These are phyloP conservation scores for Maudiozyma bulderi DNA, from an alignment of 805 yeast genomes.

Conservation along the genomic window DNA sequence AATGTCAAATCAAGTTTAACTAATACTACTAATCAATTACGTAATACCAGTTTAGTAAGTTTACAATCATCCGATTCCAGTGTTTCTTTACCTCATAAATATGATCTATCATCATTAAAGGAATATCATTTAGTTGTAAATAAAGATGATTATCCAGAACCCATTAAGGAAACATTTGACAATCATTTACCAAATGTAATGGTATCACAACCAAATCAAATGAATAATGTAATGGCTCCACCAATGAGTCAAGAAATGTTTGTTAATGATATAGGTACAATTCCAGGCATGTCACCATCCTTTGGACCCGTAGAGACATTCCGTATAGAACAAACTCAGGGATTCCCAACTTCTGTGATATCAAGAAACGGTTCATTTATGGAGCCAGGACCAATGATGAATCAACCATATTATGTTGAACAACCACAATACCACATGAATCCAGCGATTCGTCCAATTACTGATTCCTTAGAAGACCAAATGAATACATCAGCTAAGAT, in stretches of 20 bases:
- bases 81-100: conserved; percentile 6
- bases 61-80: conserved; percentile 9
- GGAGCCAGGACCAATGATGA: neutral
- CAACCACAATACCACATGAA: conserved; percentile 9
- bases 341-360: neutral
- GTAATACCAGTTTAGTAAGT: conserved; percentile 4
- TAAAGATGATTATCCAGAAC: conserved; percentile 10
- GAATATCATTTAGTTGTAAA: conserved; percentile 8
- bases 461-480: conserved; percentile 24
- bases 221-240: conserved; percentile 7
- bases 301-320: conserved; percentile 1
- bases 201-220: conserved; percentile 12
- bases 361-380: conserved; percentile 1
- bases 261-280: conserved; percentile 8
- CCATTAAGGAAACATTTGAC: conserved; percentile 8
- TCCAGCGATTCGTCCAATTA: conserved; percentile 13
- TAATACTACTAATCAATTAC: neutral
- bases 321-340: neutral
- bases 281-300: conserved; percentile 1
- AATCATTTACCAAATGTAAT: conserved; percentile 13
- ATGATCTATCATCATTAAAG: conserved; percentile 8
- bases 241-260: conserved; percentile 20
- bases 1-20: neutral
- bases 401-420: conserved; percentile 9
- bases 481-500: conserved; percentile 22